Percentiles rank a stretch among this genome's conserved stretches.
These are phyloP conservation scores for Fraxinus xanthoxyloides DNA, from an alignment of 305 asterid species.

Conservation along the genomic window DNA sequence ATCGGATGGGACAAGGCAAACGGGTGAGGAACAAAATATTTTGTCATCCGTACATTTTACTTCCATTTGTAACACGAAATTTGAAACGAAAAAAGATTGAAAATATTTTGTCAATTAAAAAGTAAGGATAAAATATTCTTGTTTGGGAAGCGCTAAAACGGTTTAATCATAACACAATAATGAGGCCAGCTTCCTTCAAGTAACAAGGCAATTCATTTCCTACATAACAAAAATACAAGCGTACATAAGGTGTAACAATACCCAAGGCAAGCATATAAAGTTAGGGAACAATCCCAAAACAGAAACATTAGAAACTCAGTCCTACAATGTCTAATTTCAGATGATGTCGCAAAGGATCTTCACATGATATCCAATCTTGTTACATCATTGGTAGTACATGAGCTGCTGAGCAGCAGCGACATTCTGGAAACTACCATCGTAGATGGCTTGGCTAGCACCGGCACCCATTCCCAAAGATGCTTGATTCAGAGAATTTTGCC, in stretches of 20 bases:
- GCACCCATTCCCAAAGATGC: constrained; percentile 34
- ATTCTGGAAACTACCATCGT: constrained; percentile 44
- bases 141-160: background rate
- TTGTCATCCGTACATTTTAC: background rate
- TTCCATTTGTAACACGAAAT: background rate
- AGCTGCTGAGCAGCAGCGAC: constrained; percentile 37
- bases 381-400: constrained; percentile 41
- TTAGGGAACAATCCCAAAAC: background rate
- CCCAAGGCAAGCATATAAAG: constrained; percentile 16
- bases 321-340: constrained; percentile 11
- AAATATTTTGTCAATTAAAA: background rate
- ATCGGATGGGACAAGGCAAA: background rate
- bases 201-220: constrained; percentile 1
- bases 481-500: constrained; percentile 31
- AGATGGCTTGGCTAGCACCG: constrained; percentile 42
- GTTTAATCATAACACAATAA: background rate
- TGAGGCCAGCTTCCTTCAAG: background rate
- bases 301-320: background rate
- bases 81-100: background rate
- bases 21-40: background rate
- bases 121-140: background rate
- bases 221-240: background rate
- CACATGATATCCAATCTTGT: background rate
- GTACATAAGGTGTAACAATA: constrained; percentile 4
- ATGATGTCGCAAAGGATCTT: background rate